phyloP scores from a whole-genome alignment of 106 monocot species.

The Allium sativum region DNA sequence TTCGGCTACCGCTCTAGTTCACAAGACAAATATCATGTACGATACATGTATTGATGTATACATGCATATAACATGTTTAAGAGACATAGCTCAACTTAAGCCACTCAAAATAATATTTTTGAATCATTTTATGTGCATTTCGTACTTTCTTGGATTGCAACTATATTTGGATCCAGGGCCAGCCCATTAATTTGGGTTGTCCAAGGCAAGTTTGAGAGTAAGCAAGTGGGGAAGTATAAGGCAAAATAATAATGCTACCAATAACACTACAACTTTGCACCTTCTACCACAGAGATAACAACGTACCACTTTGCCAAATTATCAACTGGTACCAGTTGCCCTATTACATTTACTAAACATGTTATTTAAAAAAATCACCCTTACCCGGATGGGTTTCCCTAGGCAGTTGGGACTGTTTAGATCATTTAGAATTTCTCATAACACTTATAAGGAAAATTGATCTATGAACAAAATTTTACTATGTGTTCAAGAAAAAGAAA shows the following conservation, averaged over 20 bases:
- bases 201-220: too few relatives aligned
- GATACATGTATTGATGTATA: neutral
- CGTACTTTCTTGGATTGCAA: neutral
- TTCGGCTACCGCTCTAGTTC: neutral
- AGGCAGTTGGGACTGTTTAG: too few relatives aligned
- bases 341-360: too few relatives aligned
- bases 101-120: neutral
- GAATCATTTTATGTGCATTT: neutral
- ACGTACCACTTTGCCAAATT: too few relatives aligned
- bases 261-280: too few relatives aligned
- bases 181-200: too few relatives aligned
- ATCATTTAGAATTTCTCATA: neutral
- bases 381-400: too few relatives aligned
- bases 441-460: neutral
- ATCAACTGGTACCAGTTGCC: too few relatives aligned
- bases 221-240: too few relatives aligned
- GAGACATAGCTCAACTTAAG: neutral
- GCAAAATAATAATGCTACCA: too few relatives aligned
- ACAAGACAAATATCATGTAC: neutral
- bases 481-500: neutral
- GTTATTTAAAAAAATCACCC: too few relatives aligned
- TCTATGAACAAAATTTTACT: neutral
- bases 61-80: neutral
- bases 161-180: neutral
- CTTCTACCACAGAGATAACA: too few relatives aligned